Base-by-base conservation (phyloP, 2,329 filamentous ascomycete genomes). In the Rutstroemia sydowiana region DNA sequence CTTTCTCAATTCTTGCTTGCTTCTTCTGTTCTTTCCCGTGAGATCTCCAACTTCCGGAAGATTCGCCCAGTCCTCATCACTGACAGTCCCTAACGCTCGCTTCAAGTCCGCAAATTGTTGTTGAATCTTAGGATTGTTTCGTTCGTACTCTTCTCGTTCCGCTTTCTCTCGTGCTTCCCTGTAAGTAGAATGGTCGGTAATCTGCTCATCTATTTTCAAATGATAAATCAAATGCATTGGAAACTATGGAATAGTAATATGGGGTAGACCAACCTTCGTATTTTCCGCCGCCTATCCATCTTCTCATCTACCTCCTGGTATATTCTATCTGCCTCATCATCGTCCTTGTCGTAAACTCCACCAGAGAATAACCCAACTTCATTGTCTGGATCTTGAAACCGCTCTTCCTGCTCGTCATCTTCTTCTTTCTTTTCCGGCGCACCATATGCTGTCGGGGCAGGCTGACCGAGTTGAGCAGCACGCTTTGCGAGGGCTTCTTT, bases 91-190 rank as follows among this genome's bases (percentile, higher is more conserved):
- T 34, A 98, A 78, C 5, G 88, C 89, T 64, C 95, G 82, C 71
- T 98, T 98, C 47, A 97, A 73, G 63, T 97, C 93, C 66, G 91
- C 90, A 68, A 98, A 98, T 69, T 98, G 93, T 61, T 96, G 88
- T 66, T 95, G 88, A 48, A 98, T 96, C 71, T 97, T 98, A 13
- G 93, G 93, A 68, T 98, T 97, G 69, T 95, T 92, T 61, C 86
- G 84, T 73, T 98, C 92, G 77, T 95, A 95, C 65, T 97, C 91
- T 67, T 95, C 89, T 69, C 79, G 82, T 75, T 98, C 92, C 73
- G 88, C 80, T 68, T 87, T 76, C 71, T 98, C 93, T 69, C 93
- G 89, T 67, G 85, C 86, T 86, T 98, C 93, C 81, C 93, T 95
- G 75, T 74, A 68, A 72, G 74, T 75, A 72, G 71, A 70, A 72